Conservation (phyloP, 2,329 filamentous ascomycete genomes). For the Sporothrix pseudoabietina region DNA sequence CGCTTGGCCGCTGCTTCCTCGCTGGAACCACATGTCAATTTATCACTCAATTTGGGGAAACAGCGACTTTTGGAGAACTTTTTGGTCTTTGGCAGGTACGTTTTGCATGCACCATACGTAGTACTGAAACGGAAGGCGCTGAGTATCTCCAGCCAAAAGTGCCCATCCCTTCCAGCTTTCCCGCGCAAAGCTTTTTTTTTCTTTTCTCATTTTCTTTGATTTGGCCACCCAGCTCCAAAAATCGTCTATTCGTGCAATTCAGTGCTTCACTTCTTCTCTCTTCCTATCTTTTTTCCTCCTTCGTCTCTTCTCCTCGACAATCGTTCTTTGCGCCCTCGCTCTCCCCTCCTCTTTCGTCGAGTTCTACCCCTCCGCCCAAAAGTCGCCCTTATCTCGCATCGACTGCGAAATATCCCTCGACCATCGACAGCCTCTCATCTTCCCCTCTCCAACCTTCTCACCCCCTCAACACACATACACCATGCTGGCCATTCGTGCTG, state of each 20-base stretch:
- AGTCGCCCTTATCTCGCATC: constrained; percentile 9
- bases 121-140: constrained; percentile 2
- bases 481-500: constrained; percentile 82
- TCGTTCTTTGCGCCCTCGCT: neutral
- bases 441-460: constrained; percentile 24
- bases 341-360: neutral
- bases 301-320: neutral
- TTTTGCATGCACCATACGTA: neutral
- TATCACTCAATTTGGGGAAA: constrained; percentile 32
- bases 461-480: constrained; percentile 41
- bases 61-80: neutral
- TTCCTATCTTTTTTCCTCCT: neutral
- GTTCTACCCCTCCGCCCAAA: neutral
- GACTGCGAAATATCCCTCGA: constrained; percentile 19
- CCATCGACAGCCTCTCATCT: neutral
- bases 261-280: constrained; percentile 7
- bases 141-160: constrained; percentile 26
- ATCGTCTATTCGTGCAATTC: constrained; percentile 10
- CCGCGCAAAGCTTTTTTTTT: constrained; percentile 24
- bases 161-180: constrained; percentile 26
- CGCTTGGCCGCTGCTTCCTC: constrained; percentile 25
- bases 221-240: constrained; percentile 22
- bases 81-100: neutral
- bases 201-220: constrained; percentile 10
- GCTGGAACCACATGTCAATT: constrained; percentile 32